Conservation (phyloP, 306 rosid species). For the Quercus rubra region DNA sequence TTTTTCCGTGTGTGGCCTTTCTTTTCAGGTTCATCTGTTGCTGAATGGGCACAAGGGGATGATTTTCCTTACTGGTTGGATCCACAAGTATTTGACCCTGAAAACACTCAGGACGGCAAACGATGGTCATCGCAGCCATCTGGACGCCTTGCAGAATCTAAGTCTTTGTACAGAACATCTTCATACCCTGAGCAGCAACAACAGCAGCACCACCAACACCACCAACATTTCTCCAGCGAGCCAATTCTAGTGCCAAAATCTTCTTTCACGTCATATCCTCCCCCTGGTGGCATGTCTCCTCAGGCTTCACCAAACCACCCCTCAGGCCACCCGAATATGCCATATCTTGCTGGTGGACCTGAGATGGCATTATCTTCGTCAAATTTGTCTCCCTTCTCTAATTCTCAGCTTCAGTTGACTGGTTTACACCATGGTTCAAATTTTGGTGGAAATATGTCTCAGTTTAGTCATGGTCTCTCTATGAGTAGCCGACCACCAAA, state of each 20-base stretch:
- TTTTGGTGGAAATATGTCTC: slow-evolving; percentile 57
- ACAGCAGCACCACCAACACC: slow-evolving; percentile 48
- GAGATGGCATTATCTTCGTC: slow-evolving; percentile 48
- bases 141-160: slow-evolving; percentile 47
- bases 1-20: neutral
- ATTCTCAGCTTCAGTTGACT: slow-evolving; percentile 44
- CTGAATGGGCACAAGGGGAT: slow-evolving; percentile 58
- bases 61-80: slow-evolving; percentile 49
- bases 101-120: slow-evolving; percentile 49
- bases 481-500: slow-evolving; percentile 37
- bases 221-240: slow-evolving; percentile 65
- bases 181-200: slow-evolving; percentile 91
- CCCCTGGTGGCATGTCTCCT: slow-evolving; percentile 45
- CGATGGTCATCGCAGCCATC: slow-evolving; percentile 70
- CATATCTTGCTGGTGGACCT: slow-evolving; percentile 49
- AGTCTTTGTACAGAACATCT: slow-evolving; percentile 71
- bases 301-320: slow-evolving; percentile 58
- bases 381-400: slow-evolving; percentile 43
- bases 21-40: slow-evolving; percentile 53
- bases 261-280: slow-evolving; percentile 50
- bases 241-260: slow-evolving; percentile 61
- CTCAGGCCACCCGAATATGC: slow-evolving; percentile 44
- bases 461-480: slow-evolving; percentile 34
- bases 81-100: slow-evolving; percentile 40
- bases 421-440: slow-evolving; percentile 49